Base-by-base conservation (phyloP, 768 basidiomycete genomes). In the Lentinula detonsa region DNA sequence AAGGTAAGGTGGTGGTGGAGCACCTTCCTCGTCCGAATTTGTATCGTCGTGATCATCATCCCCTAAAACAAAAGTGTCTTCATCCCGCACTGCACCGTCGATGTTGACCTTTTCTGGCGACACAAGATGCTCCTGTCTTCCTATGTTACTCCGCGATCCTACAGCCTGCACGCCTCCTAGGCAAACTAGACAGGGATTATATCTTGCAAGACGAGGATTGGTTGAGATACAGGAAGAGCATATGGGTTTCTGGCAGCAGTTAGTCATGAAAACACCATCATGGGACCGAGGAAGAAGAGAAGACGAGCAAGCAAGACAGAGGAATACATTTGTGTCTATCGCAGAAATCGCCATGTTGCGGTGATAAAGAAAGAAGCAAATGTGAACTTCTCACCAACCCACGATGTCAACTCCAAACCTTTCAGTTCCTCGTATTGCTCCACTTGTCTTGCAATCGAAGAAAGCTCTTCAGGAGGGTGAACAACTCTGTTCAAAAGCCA, bases 381-480 rank as follows among this genome's bases (percentile, higher is more conserved):
- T 13, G 5, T 39, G 13, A 39, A 39, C 7, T 39, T 52, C 18
- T 40, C 23, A 42, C 35, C 46, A 31, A 37, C 56, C 56, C 58
- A 51, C 50, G 15, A 60, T 49, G 45, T 31, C 48, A 13, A n/a
- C 33, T 8, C 53, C 34, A 11, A 28, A 34, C 16, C 23, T 28
- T 4, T 80, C 81, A 56, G 82, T 84, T 59, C 81, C 87, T 3
- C 84, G 88, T 62, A 83, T 93, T 21, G 81, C 90, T 37, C 85
- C 88, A 23, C 83, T 94, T 9, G 88, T 91, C 10, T 75, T 88
- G 1, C 87, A 90, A 66, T 92, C 91, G 2, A 89, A 92, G 78
- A 90, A 89, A 66, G 91, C 90, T 0, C 80, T 94, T 2, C 85
- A 90, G 63, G 83, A 87, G 42, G 91, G 90, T 1, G 81, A 92